Base-by-base conservation (phyloP, 345 rosid species). In the Eucalyptus virginea region DNA sequence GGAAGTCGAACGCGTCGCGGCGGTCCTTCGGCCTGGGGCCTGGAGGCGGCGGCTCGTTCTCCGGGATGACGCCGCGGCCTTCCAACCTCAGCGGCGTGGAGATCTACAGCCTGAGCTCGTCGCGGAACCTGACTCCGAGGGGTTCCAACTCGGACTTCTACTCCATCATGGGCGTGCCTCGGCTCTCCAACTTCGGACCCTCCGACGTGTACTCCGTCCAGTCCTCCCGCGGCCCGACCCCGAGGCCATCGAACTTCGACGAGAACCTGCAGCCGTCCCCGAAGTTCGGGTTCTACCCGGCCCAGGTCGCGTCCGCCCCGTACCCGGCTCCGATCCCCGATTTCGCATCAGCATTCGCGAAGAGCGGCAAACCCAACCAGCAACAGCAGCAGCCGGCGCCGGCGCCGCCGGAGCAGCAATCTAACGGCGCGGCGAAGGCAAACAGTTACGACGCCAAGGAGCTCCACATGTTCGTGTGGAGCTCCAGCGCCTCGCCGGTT, bases 401-500 rank as follows among this genome's bases (percentile, higher is more conserved):
- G 42, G 91, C 58, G 24, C 91, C 19, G 18, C 90, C 56, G 81
- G 45, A 30, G 50, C 89, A 87, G 67, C 86, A 86, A 50, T 49
- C 88, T 14, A 86, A 88, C 58, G 91, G 91, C 49, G 2, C 42
- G 83, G 92, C 56, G 28, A 96, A 96, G 91, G 93, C 92, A 77
- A 77, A 77, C 42, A 95, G 92, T 86, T 96, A 95, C 87, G 98
- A 97, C 48, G 97, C 98, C 3, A 97, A 93, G 93, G 99, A 98
- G 92, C 95, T 97, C 49, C 99, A 98, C 93, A 98, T 98, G 99
- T 98, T 98, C 81, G 99, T 98, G 18, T 98, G 99, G 99, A 97
- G 99, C 94, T 96, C 99, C 0, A 97, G 98, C 86, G 92, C 97
- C 58, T 98, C 99, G 2, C 99, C 99, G 30, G 97, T 96, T 10